Conservation (phyloP, 805 yeast species). For the Blastobotrys terrestris region DNA sequence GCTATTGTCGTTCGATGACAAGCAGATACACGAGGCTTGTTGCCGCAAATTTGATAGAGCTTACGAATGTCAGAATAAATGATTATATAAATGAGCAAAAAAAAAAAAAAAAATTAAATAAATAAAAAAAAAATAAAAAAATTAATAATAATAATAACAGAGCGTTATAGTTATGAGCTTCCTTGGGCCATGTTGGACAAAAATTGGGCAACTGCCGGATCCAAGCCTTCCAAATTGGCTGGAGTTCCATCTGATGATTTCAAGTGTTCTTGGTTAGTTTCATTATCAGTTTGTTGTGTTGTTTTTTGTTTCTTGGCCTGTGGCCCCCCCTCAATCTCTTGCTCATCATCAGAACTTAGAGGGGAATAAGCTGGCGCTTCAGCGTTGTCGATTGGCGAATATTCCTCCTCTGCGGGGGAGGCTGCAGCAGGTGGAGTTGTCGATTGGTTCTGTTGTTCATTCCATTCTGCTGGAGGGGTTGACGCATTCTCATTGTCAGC, state of each 20-base stretch:
- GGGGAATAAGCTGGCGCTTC: constrained; percentile 22
- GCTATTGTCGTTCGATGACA: constrained; percentile 8
- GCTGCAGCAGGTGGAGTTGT: constrained; percentile 12
- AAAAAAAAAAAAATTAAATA: constrained; percentile 21
- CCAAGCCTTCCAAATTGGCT: constrained; percentile 40
- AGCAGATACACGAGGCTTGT: neutral
- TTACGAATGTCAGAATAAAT: constrained; percentile 26
- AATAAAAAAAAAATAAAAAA: neutral
- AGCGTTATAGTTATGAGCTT: constrained; percentile 10
- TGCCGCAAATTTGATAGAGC: constrained; percentile 16
- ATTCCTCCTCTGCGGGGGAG: constrained; percentile 19
- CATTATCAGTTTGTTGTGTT: constrained; percentile 20
- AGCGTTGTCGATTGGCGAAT: constrained; percentile 15
- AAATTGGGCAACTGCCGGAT: constrained; percentile 47
- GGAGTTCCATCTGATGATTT: constrained; percentile 17
- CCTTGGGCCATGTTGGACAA: constrained; percentile 41
- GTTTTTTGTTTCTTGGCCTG: constrained; percentile 23
- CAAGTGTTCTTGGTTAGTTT: constrained; percentile 26
- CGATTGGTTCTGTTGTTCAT: constrained; percentile 1
- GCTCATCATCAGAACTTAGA: constrained; percentile 36
- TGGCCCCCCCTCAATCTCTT: constrained; percentile 33
- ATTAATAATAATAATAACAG: too few relatives aligned
- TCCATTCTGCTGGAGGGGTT: constrained; percentile 2
- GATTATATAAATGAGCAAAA: constrained; percentile 27
- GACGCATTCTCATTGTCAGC: constrained; percentile 1